Evolutionary conservation across 768 basidiomycete species (phyloP).

Genomic region (Amylocystis lapponica): DNA sequence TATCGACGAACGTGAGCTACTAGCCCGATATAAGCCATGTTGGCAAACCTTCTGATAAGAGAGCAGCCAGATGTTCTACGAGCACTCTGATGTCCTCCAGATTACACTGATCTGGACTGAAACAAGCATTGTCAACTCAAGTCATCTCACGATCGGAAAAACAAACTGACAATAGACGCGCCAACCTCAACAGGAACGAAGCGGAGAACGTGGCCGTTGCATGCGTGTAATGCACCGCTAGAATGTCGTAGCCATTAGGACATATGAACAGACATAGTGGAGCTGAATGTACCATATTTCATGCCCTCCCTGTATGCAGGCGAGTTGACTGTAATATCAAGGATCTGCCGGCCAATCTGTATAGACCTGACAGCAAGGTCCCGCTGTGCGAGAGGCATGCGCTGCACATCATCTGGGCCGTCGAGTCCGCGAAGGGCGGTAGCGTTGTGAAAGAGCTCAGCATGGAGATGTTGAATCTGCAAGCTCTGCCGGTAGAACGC

Average conservation of each 20-base stretch:
- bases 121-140: constrained; percentile 2
- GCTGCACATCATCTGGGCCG: constrained; percentile 79
- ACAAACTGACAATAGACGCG: constrained; percentile 75
- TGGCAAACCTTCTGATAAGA: constrained; percentile 72
- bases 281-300: constrained; percentile 65
- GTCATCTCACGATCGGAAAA: no score
- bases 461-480: constrained; percentile 83
- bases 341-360: constrained; percentile 67
- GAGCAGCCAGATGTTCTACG: constrained; percentile 69
- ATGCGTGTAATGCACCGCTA: constrained; percentile 88
- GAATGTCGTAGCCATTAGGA: constrained; percentile 1
- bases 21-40: constrained; percentile 5
- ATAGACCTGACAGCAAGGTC: constrained; percentile 81
- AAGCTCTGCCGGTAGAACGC: constrained; percentile 86
- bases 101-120: constrained; percentile 80
- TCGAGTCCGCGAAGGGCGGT: constrained; percentile 77
- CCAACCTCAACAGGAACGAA: constrained; percentile 80
- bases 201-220: constrained; percentile 93
- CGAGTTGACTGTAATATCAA: constrained; percentile 83
- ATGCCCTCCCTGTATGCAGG: constrained; percentile 85
- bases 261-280: not conserved
- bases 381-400: constrained; percentile 73
- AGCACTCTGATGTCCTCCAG: constrained; percentile 65
- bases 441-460: constrained; percentile 83
- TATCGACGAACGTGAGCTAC: constrained; percentile 22